Evolutionary conservation across 768 basidiomycete genomes (phyloP).

Genomic region (Russula brevipes): DNA sequence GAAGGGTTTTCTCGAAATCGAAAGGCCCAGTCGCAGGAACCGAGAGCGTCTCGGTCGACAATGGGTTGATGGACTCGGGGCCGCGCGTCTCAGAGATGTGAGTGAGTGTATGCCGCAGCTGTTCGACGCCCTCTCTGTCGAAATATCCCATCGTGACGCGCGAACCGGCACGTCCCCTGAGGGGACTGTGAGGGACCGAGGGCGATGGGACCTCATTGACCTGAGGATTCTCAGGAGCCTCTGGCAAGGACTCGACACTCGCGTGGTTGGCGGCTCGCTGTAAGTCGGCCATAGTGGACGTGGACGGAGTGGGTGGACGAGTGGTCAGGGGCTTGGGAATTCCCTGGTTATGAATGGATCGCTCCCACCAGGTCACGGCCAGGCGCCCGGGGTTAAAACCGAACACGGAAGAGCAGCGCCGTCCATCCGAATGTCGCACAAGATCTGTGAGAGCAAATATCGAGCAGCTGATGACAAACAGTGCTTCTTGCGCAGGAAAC

Average conservation of each 20-base stretch:
- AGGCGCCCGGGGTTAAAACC: no score
- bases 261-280: background rate
- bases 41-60: conserved; percentile 27
- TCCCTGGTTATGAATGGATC: no score
- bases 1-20: conserved; percentile 31
- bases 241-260: conserved; percentile 13
- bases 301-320: background rate
- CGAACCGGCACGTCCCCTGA: background rate
- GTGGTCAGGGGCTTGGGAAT: background rate
- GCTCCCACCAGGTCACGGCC: no score
- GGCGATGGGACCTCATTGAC: background rate
- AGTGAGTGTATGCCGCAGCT: conserved; percentile 38
- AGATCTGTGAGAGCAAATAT: no score
- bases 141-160: conserved; percentile 46
- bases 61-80: background rate
- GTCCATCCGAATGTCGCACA: no score
- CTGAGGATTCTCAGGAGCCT: background rate
- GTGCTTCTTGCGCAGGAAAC: no score
- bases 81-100: conserved; percentile 8
- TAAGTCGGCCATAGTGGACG: conserved; percentile 3
- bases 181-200: background rate
- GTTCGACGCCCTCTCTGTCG: conserved; percentile 46
- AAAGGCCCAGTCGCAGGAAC: conserved; percentile 27
- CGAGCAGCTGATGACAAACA: no score
- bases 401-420: no score